Conservation (phyloP, 495 filamentous ascomycete genomes). For the Xylaria bambusicola region DNA sequence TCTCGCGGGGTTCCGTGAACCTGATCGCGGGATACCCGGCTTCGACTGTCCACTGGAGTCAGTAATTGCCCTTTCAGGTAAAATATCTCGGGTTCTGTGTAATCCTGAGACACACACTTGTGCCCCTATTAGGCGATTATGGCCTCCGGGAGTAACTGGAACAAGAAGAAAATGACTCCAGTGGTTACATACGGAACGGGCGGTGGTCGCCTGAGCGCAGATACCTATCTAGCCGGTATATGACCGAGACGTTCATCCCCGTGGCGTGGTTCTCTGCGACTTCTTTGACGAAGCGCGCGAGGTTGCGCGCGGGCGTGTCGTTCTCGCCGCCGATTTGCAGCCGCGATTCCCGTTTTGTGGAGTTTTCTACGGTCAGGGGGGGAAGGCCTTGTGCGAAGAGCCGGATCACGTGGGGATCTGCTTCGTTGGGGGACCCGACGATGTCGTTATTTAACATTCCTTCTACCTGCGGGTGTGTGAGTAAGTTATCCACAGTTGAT, state of each 20-base stretch:
- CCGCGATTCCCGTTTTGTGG: conserved; percentile 29
- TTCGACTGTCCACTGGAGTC: too few species aligned
- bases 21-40: conserved; percentile 52
- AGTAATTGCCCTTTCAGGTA: too few species aligned
- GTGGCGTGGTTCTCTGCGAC: conserved; percentile 48
- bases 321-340: conserved; percentile 54
- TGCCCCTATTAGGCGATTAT: too few species aligned
- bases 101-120: too few species aligned
- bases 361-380: conserved; percentile 38
- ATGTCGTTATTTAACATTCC: conserved; percentile 58
- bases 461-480: conserved; percentile 40
- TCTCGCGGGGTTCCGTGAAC: conserved; percentile 56
- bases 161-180: too few species aligned
- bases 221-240: conserved; percentile 56
- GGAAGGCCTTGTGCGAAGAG: conserved; percentile 50
- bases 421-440: conserved; percentile 43
- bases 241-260: conserved; percentile 46
- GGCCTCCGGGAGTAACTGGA: too few species aligned
- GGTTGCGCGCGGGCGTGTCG: conserved; percentile 54
- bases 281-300: conserved; percentile 55
- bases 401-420: conserved; percentile 50
- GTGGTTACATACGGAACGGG: too few species aligned
- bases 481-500: too few species aligned
- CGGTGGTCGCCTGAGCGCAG: conserved; percentile 56
- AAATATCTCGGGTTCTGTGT: too few species aligned